Evolutionary conservation across 2,329 filamentous ascomycete genomes (phyloP).

Genomic region (Bipolaris gigantea): DNA sequence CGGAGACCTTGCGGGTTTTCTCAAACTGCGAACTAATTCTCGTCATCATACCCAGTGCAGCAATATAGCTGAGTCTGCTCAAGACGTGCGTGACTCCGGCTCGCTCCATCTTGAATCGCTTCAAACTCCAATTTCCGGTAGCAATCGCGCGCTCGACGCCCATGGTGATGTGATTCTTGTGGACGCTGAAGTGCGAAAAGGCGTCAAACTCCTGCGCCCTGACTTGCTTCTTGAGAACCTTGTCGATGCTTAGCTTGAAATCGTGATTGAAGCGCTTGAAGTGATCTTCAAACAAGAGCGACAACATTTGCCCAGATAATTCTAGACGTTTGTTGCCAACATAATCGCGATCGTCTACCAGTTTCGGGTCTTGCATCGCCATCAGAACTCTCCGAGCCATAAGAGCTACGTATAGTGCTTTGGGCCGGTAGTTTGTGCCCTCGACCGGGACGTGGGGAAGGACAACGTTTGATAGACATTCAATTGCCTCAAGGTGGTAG

Average conservation of each 20-base stretch:
- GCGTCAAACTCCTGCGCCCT: constrained; percentile 87
- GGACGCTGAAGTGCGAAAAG: constrained; percentile 77
- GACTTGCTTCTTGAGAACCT: constrained; percentile 91
- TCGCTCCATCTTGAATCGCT: constrained; percentile 98
- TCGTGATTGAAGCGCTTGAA: constrained; percentile 94
- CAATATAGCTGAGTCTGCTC: constrained; percentile 93
- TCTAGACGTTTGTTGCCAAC: constrained; percentile 97
- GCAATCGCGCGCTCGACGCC: constrained; percentile 96
- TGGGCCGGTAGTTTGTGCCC: constrained; percentile 93
- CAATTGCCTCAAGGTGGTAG: constrained; percentile 86
- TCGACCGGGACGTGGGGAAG: constrained; percentile 93
- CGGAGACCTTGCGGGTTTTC: constrained; percentile 95
- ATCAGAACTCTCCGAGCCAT: constrained; percentile 97
- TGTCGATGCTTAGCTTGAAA: constrained; percentile 92
- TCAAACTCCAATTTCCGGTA: constrained; percentile 96
- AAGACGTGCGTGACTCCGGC: constrained; percentile 96
- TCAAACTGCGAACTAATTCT: constrained; percentile 98
- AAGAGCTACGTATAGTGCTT: constrained; percentile 92
- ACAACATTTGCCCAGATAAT: constrained; percentile 89
- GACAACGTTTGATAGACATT: constrained; percentile 88
- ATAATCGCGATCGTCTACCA: constrained; percentile 96
- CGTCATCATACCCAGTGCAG: constrained; percentile 98
- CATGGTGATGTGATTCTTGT: constrained; percentile 83
- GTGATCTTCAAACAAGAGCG: constrained; percentile 92
- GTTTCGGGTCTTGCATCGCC: constrained; percentile 83